Evolutionary conservation across 495 filamentous ascomycete genomes (phyloP).

Genomic region (Penicillium odoratum): DNA sequence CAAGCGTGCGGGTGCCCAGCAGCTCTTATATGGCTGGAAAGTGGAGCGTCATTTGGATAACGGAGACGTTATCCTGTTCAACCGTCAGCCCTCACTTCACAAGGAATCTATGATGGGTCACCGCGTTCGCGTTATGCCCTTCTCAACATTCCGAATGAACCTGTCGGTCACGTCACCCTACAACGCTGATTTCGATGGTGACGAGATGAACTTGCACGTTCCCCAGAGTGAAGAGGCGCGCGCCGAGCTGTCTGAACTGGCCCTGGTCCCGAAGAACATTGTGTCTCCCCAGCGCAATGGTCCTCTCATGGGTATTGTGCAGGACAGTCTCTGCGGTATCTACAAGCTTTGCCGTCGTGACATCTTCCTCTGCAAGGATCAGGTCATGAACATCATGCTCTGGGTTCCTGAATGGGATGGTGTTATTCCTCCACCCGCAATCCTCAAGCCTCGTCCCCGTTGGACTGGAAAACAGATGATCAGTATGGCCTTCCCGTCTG

Average conservation of each 20-base stretch:
- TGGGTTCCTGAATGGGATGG: slow-evolving; percentile 99
- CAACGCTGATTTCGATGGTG: slow-evolving; percentile 99
- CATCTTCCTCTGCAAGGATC: slow-evolving; percentile 81
- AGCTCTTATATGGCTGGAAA: slow-evolving; percentile 94
- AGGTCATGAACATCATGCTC: slow-evolving; percentile 93
- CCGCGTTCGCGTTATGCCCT: slow-evolving; percentile 95
- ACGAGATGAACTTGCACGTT: slow-evolving; percentile 99
- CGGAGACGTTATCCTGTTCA: slow-evolving; percentile 98
- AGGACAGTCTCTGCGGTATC: slow-evolving; percentile 93
- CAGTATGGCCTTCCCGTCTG: slow-evolving; percentile 85
- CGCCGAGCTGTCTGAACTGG: slow-evolving; percentile 88
- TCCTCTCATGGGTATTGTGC: slow-evolving; percentile 98
- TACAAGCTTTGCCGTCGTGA: slow-evolving; percentile 96
- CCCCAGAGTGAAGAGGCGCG: slow-evolving; percentile 95
- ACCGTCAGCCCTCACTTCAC: slow-evolving; percentile 96
- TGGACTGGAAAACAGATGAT: slow-evolving; percentile 99
- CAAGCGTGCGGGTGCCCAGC: slow-evolving; percentile 76
- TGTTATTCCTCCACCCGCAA: slow-evolving; percentile 84
- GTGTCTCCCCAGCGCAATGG: slow-evolving; percentile 97
- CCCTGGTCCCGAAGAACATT: slow-evolving; percentile 95
- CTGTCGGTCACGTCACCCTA: slow-evolving; percentile 97
- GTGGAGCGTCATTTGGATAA: slow-evolving; percentile 95
- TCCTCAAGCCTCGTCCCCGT: slow-evolving; percentile 83
- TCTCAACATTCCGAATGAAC: slow-evolving; percentile 96
- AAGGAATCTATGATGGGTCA: slow-evolving; percentile 99